Conservation (phyloP, 345 rosid species). For the Brassica napus region DNA sequence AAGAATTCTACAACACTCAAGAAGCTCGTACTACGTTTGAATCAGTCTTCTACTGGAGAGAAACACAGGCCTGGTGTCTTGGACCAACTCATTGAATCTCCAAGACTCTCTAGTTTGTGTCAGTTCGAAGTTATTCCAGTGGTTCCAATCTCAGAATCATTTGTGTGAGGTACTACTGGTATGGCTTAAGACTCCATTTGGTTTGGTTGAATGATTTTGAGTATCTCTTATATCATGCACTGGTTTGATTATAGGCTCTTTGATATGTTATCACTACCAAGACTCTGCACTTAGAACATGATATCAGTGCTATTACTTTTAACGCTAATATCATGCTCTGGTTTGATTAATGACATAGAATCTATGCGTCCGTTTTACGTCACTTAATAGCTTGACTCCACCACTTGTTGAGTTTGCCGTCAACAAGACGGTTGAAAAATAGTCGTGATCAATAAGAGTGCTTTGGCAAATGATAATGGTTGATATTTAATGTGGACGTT, state of each 20-base stretch:
- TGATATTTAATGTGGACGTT: not conserved
- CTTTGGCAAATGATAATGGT: not conserved
- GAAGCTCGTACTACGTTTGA: constrained; percentile 19
- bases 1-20: constrained; percentile 3
- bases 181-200: not conserved
- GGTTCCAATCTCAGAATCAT: not conserved
- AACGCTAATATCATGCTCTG: not conserved
- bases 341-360: not conserved
- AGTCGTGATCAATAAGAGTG: not conserved
- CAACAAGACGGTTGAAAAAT: not conserved
- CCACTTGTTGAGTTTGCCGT: not conserved
- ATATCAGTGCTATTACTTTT: not conserved
- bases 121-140: constrained; percentile 1
- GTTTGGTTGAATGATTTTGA: not conserved
- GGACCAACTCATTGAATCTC: constrained; percentile 11
- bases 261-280: not conserved
- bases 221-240: not conserved
- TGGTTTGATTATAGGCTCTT: not conserved
- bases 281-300: not conserved
- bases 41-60: not conserved
- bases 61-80: not conserved
- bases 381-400: not conserved
- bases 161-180: no score
- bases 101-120: not conserved
- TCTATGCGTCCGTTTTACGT: not conserved